Conservation (phyloP, 495 filamentous ascomycete species). For the Penicillium pulvis region DNA sequence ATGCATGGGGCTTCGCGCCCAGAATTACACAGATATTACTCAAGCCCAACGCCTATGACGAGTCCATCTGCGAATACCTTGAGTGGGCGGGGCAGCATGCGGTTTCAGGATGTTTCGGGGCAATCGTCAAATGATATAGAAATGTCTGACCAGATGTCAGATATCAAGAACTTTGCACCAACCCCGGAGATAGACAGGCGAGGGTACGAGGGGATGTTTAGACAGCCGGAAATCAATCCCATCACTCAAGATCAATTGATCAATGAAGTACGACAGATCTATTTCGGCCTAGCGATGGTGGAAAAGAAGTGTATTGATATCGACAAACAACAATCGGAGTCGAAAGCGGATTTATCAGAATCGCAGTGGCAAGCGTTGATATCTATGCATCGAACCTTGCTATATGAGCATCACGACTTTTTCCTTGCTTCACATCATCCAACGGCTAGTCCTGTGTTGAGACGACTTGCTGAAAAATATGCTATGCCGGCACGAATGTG, state of each 20-base stretch:
- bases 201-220: conserved; percentile 29
- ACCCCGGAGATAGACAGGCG: background rate
- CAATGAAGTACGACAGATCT: conserved; percentile 69
- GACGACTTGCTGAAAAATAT: conserved; percentile 64
- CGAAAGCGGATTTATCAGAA: conserved; percentile 48
- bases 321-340: conserved; percentile 58
- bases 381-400: conserved; percentile 67
- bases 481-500: conserved; percentile 85
- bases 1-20: background rate
- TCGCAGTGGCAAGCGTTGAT: conserved; percentile 75
- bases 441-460: conserved; percentile 59
- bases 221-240: conserved; percentile 63
- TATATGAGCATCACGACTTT: conserved; percentile 83
- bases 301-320: conserved; percentile 79
- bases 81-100: background rate
- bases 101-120: background rate
- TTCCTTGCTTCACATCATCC: conserved; percentile 79
- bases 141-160: background rate
- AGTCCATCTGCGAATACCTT: background rate
- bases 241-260: conserved; percentile 78
- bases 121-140: background rate
- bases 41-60: background rate
- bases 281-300: conserved; percentile 74
- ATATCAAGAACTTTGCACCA: background rate
- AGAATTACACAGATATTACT: background rate